Evolutionary conservation across 441 rosid genomes (phyloP), one percentile per base, ranked within the genome.

Genomic region (Euphorbia celastroides): DNA sequence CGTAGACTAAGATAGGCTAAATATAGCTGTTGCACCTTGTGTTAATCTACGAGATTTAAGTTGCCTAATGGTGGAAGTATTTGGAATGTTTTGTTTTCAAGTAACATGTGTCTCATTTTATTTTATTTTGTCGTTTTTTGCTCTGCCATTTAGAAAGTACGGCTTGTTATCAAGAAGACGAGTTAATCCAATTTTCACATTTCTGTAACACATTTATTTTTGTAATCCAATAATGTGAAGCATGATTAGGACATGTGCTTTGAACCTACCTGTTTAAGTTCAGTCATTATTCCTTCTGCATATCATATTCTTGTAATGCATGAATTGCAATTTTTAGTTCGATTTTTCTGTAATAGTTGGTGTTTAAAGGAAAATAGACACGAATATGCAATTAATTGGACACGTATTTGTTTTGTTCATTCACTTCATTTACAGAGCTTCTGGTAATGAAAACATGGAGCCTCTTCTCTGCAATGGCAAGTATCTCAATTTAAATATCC

Each of bases 381-480:
- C n/a, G n/a, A n/a, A n/a, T n/a, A n/a, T n/a, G n/a, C n/a, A n/a
- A n/a, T n/a, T n/a, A 44, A 31, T 12, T 31, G 5, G 16, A 17
- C 46, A 19, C 34, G 68, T 23, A 34, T 48, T 63, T 16, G 27
- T 62, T 13, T 67, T 65, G 57, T 70, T 50, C 63, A 54, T 10
- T 34, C 68, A 38, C 65, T 61, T 65, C 42, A 38, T 82, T 62
- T 36, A 57, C 83, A 90, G 98, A 71, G 90, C 93, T 72, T 83
- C 89, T 71, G 96, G 90, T 75, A 82, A 81, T 73, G 80, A 71
- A 44, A 69, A 76, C 55, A 44, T 65, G 68, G 87, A 85, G 73
- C 90, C 86, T 76, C 64, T 74, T 66, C 77, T 91, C 60, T 79
- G 86, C 88, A 85, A 93, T 70, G 97, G 97, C 77, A 66, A 86